Base-by-base conservation (phyloP, 2,329 filamentous ascomycete species). In the Dactylellina parvicollis region DNA sequence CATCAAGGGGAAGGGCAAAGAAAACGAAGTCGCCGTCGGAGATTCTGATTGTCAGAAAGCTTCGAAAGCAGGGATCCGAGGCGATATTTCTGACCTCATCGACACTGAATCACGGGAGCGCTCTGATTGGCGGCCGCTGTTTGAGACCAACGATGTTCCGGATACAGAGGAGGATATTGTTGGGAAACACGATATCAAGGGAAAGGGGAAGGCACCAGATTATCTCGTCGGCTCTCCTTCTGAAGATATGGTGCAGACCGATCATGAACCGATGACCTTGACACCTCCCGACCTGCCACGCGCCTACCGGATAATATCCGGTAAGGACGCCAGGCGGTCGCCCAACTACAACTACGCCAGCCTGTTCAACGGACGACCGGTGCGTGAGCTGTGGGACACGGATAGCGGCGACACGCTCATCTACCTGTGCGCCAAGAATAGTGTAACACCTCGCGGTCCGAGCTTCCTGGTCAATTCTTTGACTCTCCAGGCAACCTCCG, bases 331-430 rank as follows among this genome's bases (percentile, higher is more conserved):
- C 8, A 26, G 44, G 22, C 54, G 55, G 44, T 66, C 40, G 10
- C 69, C 60, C 8, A 50, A 14, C 5, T 74, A 74, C 50, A 49
- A 74, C 20, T 74, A 38, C 40, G 28, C 55, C 2, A 54, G 40
- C 22, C 49, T 74, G 1, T 74, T 50, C 42, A 57, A 44, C 38
- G 70, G 70, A 28, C 14, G 32, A 20, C 32, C 52, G 3, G 70
- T 67, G 28, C 40, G 3, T 1, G 64, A 74, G 26, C 57, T 74
- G 5, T 67, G 70, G 70, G 18, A 69, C 34, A 7, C 36, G 7
- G 38, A 59, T n/a, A n/a, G n/a, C 4, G 70, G 70, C n/a, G 70
- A 74, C 38, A 74, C 70, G 1, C 56, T 74, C 10, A 36, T 74
- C 4, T 74, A 74, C 28, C 70, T 74, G 9, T 69, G 55, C n/a